These are phyloP conservation scores for Oryza australiensis DNA, from an alignment of 176 grass and related monocot genomes.

Conservation along the genomic window DNA sequence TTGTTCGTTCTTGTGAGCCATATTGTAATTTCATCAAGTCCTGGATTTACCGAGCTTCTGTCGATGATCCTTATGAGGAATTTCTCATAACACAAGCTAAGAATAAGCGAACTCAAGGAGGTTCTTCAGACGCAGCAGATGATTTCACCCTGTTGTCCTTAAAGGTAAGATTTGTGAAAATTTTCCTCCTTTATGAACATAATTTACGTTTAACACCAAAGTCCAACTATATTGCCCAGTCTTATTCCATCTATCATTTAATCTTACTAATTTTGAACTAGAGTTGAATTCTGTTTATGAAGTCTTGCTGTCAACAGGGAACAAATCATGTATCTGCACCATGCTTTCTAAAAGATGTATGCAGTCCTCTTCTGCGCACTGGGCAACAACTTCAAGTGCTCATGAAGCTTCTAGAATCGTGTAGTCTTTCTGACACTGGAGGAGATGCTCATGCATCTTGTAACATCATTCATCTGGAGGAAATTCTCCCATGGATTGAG, in stretches of 20 bases:
- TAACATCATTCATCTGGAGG: slow-evolving; percentile 53
- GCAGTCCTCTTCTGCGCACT: slow-evolving; percentile 66
- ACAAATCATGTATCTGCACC: slow-evolving; percentile 68
- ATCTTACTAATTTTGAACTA: slow-evolving; percentile 21
- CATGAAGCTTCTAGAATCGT: slow-evolving; percentile 84
- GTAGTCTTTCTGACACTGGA: slow-evolving; percentile 52
- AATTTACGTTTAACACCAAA: slow-evolving; percentile 24
- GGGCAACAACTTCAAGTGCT: slow-evolving; percentile 96
- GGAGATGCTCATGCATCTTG: slow-evolving; percentile 38
- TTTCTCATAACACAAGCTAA: slow-evolving; percentile 60
- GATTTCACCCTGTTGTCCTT: slow-evolving; percentile 42
- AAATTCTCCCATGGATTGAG: slow-evolving; percentile 70
- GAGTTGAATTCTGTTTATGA: slow-evolving; percentile 25
- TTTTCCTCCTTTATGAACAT: background rate
- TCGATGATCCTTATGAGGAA: slow-evolving; percentile 85
- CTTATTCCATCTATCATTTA: slow-evolving; percentile 16
- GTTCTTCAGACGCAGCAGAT: slow-evolving; percentile 25
- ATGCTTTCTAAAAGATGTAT: slow-evolving; percentile 87
- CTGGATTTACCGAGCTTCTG: slow-evolving; percentile 86
- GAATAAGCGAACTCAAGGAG: slow-evolving; percentile 42
- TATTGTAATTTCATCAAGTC: slow-evolving; percentile 90
- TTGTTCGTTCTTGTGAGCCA: slow-evolving; percentile 77
- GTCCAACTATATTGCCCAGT: background rate
- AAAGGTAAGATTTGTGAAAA: slow-evolving; percentile 51
- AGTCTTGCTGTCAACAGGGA: slow-evolving; percentile 54